Evolutionary conservation across 208 protist genomes (phyloP), one percentile per base, ranked within the genome.

Genomic region (Acanthamoeba castellanii): DNA sequence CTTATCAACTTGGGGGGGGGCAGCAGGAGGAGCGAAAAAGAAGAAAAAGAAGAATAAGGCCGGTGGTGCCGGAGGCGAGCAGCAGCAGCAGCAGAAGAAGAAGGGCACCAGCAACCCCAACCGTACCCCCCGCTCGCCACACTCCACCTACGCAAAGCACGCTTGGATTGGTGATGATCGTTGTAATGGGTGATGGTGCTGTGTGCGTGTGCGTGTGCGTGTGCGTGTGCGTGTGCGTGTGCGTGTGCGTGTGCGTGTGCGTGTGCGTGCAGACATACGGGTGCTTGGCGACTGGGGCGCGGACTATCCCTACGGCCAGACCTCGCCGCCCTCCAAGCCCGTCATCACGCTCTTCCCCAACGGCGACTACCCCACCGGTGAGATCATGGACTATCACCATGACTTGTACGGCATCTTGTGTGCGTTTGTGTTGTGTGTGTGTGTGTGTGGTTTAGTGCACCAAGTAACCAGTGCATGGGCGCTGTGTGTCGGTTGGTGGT

Each of bases 351-450:
- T 99, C 91, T 99, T 98, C 82, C 94, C 97, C 25, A 95, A 93
- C 81, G 96, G 96, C 42, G 74, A 95, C 7, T 99, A 97, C 91
- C 98, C 98, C 18, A 50, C 94, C 9, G 98, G 98, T 45, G 97
- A 99, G 95, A 96, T 98, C 42, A 78, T 91, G 59, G 97, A 98
- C 95, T 99, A 99, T 96, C 96, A 98, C 11, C 96, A 98, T 30
- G 97, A 99, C 96, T 97, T 95, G 45, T 70, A 34, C 64, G 57
- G 52, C 57, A 6, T 5, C 25, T 13, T 22, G 18, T 22, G 16
- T 59, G 14, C n/a, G n/a, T n/a, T n/a, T 81, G 37, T 2, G n/a
- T n/a, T n/a, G n/a, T n/a, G n/a, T n/a, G n/a, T n/a, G n/a, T n/a
- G 45, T 47, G 45, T 47, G 37, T 45, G 13, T 30, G n/a, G n/a